These are phyloP conservation scores for Teratosphaeria destructans DNA, from an alignment of 2,329 filamentous ascomycete genomes.

Conservation along the genomic window DNA sequence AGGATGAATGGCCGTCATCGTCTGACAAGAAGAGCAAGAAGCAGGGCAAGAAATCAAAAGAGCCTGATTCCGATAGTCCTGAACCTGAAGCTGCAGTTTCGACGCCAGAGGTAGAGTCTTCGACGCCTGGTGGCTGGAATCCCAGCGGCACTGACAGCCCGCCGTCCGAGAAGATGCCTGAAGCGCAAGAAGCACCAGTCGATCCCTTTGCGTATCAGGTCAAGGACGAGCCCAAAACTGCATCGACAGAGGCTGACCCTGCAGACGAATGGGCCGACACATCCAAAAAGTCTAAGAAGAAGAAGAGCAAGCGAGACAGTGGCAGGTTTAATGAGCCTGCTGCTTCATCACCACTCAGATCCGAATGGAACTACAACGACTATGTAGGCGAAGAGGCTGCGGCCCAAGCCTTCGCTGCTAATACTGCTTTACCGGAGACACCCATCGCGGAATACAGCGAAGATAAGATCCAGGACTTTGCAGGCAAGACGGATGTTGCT, in stretches of 20 bases:
- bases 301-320: conserved; percentile 34
- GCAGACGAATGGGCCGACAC: conserved; percentile 9
- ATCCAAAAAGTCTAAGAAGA: conserved; percentile 21
- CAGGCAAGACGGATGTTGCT: not conserved
- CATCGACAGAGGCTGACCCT: conserved; percentile 13
- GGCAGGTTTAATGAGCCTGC: conserved; percentile 31
- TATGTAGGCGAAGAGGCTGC: conserved; percentile 24
- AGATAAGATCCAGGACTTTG: not conserved
- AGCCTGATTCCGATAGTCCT: conserved; percentile 25
- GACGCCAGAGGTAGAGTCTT: conserved; percentile 4
- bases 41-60: conserved; percentile 26
- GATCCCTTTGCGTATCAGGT: conserved; percentile 13
- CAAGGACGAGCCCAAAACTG: conserved; percentile 7
- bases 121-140: conserved; percentile 22
- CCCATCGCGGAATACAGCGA: not conserved
- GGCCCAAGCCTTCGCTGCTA: not conserved
- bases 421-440: conserved; percentile 1
- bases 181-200: not conserved
- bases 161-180: not conserved
- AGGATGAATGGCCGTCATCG: conserved; percentile 12
- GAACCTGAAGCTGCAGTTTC: conserved; percentile 14
- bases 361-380: conserved; percentile 36
- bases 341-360: conserved; percentile 33
- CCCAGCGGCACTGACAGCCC: conserved; percentile 14
- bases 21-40: conserved; percentile 22